phyloP scores from a whole-genome alignment of 2,329 filamentous ascomycete species.

The Amylocarpus encephaloides region DNA sequence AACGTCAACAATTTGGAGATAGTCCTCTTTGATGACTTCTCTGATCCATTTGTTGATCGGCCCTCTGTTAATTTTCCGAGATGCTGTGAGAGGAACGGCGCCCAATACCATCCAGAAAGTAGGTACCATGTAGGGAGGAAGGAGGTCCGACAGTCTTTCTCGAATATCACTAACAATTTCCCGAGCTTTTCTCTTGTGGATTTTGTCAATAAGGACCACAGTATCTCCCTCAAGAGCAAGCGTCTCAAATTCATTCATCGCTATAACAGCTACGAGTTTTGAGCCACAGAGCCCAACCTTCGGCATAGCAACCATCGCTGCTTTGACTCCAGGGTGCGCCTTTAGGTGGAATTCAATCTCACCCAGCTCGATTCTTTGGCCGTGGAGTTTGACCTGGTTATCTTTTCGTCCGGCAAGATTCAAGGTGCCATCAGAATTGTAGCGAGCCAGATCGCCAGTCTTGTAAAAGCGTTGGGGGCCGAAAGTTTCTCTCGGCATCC shows the following conservation, averaged over 20 bases:
- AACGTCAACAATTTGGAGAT: neutral
- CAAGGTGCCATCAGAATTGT: constrained; percentile 4
- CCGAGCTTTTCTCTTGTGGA: neutral
- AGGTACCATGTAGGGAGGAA: constrained; percentile 18
- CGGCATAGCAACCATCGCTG: neutral
- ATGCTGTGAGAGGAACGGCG: constrained; percentile 2
- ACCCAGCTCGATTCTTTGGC: constrained; percentile 6
- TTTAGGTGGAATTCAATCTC: constrained; percentile 1
- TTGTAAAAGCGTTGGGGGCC: constrained; percentile 3
- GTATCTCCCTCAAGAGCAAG: neutral
- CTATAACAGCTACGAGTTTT: neutral
- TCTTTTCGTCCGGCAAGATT: constrained; percentile 34
- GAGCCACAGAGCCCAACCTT: neutral
- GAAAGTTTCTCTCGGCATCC: constrained; percentile 29
- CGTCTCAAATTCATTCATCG: neutral
- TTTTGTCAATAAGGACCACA: neutral
- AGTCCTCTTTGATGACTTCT: constrained; percentile 1
- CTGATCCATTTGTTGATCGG: neutral
- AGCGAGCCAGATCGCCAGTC: constrained; percentile 6
- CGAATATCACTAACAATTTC: neutral
- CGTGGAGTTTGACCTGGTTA: constrained; percentile 7
- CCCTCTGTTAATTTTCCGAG: constrained; percentile 10
- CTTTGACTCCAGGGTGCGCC: neutral
- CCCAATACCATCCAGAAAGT: constrained; percentile 7
- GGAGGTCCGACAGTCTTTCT: neutral